Conservation (phyloP, 2,329 filamentous ascomycete species). For the Colletotrichum sp. region DNA sequence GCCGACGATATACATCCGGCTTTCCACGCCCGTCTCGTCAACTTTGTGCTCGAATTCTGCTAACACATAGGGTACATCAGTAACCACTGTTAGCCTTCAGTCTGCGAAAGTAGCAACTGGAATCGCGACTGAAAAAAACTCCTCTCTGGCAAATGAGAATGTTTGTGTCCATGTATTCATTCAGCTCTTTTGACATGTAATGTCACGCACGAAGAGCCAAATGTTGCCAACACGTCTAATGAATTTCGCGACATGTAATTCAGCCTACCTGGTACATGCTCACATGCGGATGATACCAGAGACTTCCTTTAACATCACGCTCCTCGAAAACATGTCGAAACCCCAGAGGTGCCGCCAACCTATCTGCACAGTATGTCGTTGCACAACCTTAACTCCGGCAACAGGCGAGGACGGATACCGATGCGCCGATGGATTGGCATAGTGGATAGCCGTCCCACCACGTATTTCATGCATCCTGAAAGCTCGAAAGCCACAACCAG, state of each 20-base stretch:
- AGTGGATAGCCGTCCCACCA: background rate
- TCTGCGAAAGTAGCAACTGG: background rate
- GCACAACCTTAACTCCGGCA: background rate
- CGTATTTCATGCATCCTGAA: background rate
- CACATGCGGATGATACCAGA: background rate
- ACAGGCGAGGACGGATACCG: background rate
- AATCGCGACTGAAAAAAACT: accelerated
- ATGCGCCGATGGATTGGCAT: background rate
- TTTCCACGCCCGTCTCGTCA: background rate
- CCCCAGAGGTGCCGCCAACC: background rate
- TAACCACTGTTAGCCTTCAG: background rate
- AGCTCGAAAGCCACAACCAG: background rate
- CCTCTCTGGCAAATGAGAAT: background rate
- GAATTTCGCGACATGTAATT: background rate
- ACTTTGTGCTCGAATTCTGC: background rate
- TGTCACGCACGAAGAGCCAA: background rate
- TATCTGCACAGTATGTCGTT: background rate
- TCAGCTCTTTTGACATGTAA: background rate
- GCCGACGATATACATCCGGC: background rate
- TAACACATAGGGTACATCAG: background rate
- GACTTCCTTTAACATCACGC: background rate
- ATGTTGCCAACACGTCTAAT: background rate
- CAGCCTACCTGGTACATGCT: background rate
- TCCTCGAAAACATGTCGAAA: background rate
- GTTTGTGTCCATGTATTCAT: background rate